A percentile compares a stretch with the other conserved stretches of the same genome.
Conservation (phyloP, 495 filamentous ascomycete species). For the Hypoxylon perforatum region DNA sequence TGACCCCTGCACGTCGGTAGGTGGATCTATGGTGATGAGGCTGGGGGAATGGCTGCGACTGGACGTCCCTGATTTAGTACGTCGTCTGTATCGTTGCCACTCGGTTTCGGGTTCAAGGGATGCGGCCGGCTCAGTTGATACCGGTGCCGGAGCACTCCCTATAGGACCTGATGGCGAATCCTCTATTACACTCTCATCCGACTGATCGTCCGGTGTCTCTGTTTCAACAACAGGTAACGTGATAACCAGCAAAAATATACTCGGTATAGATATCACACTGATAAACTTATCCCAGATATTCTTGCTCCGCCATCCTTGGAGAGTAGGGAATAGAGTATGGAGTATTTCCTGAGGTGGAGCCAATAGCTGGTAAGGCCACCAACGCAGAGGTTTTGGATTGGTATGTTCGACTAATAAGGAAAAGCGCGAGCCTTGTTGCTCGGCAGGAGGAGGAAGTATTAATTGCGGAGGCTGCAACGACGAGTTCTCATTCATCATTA, state of each 20-base stretch:
- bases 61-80: slow-evolving; percentile 50
- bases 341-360: slow-evolving; percentile 75
- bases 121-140: slow-evolving; percentile 42
- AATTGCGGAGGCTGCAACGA: slow-evolving; percentile 52
- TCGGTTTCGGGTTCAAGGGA: slow-evolving; percentile 54
- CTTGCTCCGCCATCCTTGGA: slow-evolving; percentile 83
- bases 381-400: slow-evolving; percentile 58
- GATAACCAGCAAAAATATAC: slow-evolving; percentile 88
- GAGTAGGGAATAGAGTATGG: slow-evolving; percentile 86
- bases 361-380: slow-evolving; percentile 82
- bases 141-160: slow-evolving; percentile 43
- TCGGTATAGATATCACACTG: slow-evolving; percentile 83
- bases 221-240: slow-evolving; percentile 91
- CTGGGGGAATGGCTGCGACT: slow-evolving; percentile 44
- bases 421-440: slow-evolving; percentile 44
- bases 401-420: slow-evolving; percentile 60
- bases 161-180: slow-evolving; percentile 36
- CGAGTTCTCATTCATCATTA: slow-evolving; percentile 58
- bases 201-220: slow-evolving; percentile 60
- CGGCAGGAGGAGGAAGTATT: slow-evolving; percentile 42
- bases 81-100: slow-evolving; percentile 65
- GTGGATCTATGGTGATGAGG: slow-evolving; percentile 20
- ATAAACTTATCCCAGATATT: slow-evolving; percentile 78
- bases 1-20: slow-evolving; percentile 7
- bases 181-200: slow-evolving; percentile 57